Evolutionary conservation across 441 rosid genomes (phyloP), one percentile per base, ranked within the genome.

Genomic region (Omphalea diandra): DNA sequence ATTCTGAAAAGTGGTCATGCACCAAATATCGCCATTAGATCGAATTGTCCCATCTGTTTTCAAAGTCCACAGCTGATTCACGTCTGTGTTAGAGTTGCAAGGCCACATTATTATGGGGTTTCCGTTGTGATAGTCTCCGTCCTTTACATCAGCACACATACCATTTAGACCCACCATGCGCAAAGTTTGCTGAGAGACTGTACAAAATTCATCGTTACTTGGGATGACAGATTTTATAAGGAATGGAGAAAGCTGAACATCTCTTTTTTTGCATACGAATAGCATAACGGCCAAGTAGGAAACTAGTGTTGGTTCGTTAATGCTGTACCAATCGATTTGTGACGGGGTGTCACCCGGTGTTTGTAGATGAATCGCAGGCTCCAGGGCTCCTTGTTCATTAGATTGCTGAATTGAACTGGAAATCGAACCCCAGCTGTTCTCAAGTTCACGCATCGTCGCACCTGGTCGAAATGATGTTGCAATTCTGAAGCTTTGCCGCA

Each of bases 401-500:
- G 72, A 57, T 57, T 41, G 31, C 31, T 68, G 72, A 24, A 68
- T 7, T 29, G 27, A 64, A 9, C 29, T 3, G 4, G 71, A 68
- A 12, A 58, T 43, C 4, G 22, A 4, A 18, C 1, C 41, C 72
- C 57, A 69, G 15, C 44, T 58, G 20, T 57, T 58, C 43, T 69
- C 56, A 7, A 69, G 57, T 3, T 15, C 32, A 10, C n/a, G 43
- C n/a, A 57, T 44, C 9, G 29, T 14, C 4, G 2, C 10, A n/a
- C 56, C 53, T 27, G 71, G 41, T 0, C 3, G 36, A 27, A 29
- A 14, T 7, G 8, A 52, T n/a, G n/a, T 2, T 0, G 3, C 14
- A 7, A 2, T 4, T 17, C 0, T 0, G 3, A 38, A 17, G 20
- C 11, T 55, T 20, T 11, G n/a, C 0, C 65, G 15, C 4, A 69